Base-by-base conservation (phyloP, 2,329 filamentous ascomycete species). In the Penicillium sp. region DNA sequence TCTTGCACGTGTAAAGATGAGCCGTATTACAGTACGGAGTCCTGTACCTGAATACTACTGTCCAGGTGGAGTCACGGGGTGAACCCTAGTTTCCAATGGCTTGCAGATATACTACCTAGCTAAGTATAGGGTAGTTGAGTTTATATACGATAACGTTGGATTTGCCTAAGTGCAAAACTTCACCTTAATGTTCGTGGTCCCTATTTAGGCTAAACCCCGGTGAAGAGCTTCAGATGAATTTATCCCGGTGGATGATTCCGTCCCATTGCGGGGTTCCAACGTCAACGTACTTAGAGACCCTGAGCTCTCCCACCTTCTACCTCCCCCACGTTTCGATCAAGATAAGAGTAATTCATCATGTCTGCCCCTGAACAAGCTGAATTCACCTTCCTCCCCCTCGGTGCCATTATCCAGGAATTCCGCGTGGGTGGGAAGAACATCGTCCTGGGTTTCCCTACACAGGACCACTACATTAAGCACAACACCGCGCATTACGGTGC, bases 401-500 rank as follows among this genome's bases (percentile, higher is more conserved):
- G 78, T 27, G 79, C 75, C 51, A 77, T 80, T 63, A 78, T 81
- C 54, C 78, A 97, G 73, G 85, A 90, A 69, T 88, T 97, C 79
- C 83, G 82, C 48, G 84, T 98, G 65, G 89, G 83, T 58, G 89
- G 86, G 62, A 80, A 85, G 72, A 95, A 97, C 79, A 95, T 99
- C 64, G 93, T 97, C 23, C 90, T 95, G 66, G 88, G 88, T 53
- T 97, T 97, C 78, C 85, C 90, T 19, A 87, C 83, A 14, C 84
- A 89, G 53, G 85, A 89, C 45, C 85, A 88, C 59, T 97, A 97
- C 78, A 83, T 83, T 63, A 78, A 85, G 65, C 80, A 93, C 80
- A 93, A 95, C 78, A 79, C 76, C 11, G 87, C 91, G 1, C 93
- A 87, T 80, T 98, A 96, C 72, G 93, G 95, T 62, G 93, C 93